These are phyloP conservation scores for Boletus rubescentipes DNA, from an alignment of 768 basidiomycete genomes.

Conservation along the genomic window DNA sequence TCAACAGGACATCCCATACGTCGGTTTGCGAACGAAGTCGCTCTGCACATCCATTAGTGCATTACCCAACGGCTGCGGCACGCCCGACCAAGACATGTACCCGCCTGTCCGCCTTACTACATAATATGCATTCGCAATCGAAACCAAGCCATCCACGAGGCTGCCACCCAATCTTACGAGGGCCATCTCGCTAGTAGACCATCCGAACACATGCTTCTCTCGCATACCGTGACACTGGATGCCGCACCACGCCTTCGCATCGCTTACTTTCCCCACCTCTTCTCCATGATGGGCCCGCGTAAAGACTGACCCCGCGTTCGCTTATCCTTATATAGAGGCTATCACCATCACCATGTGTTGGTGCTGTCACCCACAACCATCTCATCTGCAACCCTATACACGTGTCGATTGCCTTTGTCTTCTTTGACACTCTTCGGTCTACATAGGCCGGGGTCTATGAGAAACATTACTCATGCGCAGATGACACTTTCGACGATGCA, in stretches of 20 bases:
- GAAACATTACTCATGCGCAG: too few species aligned
- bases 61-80: background rate
- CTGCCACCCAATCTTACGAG: background rate
- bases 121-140: background rate
- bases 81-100: too few species aligned
- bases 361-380: background rate
- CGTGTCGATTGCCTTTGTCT: background rate
- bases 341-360: background rate
- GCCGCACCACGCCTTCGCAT: background rate
- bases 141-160: background rate
- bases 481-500: background rate
- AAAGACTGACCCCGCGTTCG: background rate
- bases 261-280: background rate
- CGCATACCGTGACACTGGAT: background rate
- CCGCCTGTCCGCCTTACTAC: background rate
- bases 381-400: background rate
- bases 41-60: background rate
- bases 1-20: background rate
- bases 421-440: background rate
- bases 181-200: background rate
- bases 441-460: too few species aligned
- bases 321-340: background rate
- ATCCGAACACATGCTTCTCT: background rate
- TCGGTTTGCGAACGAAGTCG: background rate
- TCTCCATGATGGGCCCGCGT: background rate